Percentiles rank a stretch among this genome's conserved stretches.
Evolutionary conservation across 768 basidiomycete species (phyloP).

Genomic region (Gelatoporia subvermispora): DNA sequence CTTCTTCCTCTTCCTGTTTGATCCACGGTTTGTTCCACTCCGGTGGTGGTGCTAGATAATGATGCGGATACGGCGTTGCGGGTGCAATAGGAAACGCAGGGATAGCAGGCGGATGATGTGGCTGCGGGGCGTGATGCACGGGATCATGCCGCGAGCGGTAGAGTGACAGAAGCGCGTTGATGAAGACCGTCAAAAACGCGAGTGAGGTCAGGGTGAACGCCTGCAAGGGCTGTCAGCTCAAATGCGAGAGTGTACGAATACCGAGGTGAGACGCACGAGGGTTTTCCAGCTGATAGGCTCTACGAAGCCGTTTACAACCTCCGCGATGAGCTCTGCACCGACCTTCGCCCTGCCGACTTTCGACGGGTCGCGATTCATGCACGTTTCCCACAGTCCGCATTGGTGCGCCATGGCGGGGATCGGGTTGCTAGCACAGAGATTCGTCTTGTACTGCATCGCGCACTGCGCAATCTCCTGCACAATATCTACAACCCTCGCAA

Average conservation of each 20-base stretch:
- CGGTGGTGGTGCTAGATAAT: conserved; percentile 45
- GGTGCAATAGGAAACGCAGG: conserved; percentile 34
- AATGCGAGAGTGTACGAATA: conserved; percentile 5
- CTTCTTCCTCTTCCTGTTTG: conserved; percentile 5
- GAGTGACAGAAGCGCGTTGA: conserved; percentile 74
- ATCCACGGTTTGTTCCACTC: conserved; percentile 41
- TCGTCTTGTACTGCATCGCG: conserved; percentile 72
- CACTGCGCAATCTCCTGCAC: conserved; percentile 91
- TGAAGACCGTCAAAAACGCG: conserved; percentile 72
- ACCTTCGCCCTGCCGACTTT: conserved; percentile 86
- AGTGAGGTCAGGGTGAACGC: conserved; percentile 72
- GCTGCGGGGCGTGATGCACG: conserved; percentile 5
- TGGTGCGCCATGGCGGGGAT: conserved; percentile 86
- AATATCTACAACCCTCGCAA: conserved; percentile 50
- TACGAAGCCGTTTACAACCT: conserved; percentile 94
- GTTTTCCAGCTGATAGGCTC: conserved; percentile 98
- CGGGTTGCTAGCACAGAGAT: conserved; percentile 69
- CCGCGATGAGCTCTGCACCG: conserved; percentile 91
- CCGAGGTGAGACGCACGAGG: conserved; percentile 48
- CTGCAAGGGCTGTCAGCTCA: conserved; percentile 29
- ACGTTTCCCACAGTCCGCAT: conserved; percentile 87
- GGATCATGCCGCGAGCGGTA: conserved; percentile 63
- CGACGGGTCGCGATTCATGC: conserved; percentile 92
- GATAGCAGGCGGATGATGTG: conserved; percentile 15
- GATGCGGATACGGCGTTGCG: conserved; percentile 40